Conservation (phyloP, 495 filamentous ascomycete species). For the Staphylotrichum longicolle region DNA sequence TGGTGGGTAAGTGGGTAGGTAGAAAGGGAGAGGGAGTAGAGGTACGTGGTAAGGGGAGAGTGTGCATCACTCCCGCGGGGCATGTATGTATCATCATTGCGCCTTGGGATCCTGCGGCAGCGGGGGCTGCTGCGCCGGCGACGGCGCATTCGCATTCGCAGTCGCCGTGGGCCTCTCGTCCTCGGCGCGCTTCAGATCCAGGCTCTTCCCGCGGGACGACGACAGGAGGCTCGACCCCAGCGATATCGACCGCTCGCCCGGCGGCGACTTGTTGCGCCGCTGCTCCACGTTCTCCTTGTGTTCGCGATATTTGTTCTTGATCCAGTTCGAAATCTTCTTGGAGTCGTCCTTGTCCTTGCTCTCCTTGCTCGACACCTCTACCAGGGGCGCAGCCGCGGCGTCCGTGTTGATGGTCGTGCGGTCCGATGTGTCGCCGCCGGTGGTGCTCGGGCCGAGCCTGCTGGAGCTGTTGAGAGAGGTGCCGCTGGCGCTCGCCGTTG, state of each 20-base stretch:
- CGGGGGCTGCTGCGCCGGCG: constrained; percentile 11
- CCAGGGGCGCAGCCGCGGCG: constrained; percentile 30
- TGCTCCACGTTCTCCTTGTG: constrained; percentile 68
- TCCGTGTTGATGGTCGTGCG: constrained; percentile 35
- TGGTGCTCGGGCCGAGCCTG: constrained; percentile 52
- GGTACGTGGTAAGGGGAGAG: no score
- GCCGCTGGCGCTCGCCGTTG: constrained; percentile 65
- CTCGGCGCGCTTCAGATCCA: constrained; percentile 39
- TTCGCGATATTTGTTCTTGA: constrained; percentile 80
- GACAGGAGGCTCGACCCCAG: constrained; percentile 29
- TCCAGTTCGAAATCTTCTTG: constrained; percentile 76
- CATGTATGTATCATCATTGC: neutral
- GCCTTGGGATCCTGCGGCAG: neutral
- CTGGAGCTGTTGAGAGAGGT: constrained; percentile 63
- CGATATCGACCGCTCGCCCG: constrained; percentile 31
- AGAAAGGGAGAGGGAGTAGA: no score
- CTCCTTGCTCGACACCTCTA: constrained; percentile 47
- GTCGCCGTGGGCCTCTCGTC: constrained; percentile 33
- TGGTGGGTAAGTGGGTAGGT: neutral
- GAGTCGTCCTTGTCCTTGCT: constrained; percentile 54
- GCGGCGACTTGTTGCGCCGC: constrained; percentile 47
- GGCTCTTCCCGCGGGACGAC: constrained; percentile 39
- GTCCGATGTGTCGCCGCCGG: constrained; percentile 53
- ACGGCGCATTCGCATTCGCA: no score
- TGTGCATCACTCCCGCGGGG: no score